phyloP scores from a whole-genome alignment of 2,329 filamentous ascomycete species.

The Epichloe glyceriae region DNA sequence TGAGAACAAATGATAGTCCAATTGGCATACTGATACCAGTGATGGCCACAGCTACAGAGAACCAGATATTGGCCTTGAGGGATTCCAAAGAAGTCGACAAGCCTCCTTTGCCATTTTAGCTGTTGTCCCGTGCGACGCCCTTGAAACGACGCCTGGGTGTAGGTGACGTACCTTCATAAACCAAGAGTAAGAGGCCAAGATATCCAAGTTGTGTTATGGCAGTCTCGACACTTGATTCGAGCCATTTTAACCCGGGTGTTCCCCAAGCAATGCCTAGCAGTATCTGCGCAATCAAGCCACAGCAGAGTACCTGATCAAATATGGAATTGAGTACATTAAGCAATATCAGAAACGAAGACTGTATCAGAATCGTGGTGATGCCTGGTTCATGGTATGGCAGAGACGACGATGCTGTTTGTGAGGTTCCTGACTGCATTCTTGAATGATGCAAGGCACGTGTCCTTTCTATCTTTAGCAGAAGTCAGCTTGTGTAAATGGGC shows the following conservation, averaged over 20 bases:
- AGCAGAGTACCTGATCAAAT: constrained; percentile 50
- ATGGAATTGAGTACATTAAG: constrained; percentile 45
- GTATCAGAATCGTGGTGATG: constrained; percentile 45
- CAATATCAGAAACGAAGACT: constrained; percentile 47
- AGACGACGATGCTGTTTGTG: background rate
- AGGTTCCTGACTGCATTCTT: background rate
- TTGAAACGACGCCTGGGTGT: no score
- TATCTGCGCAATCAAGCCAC: constrained; percentile 60
- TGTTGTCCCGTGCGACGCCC: background rate
- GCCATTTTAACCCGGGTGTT: constrained; percentile 48
- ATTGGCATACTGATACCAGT: constrained; percentile 55
- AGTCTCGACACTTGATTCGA: constrained; percentile 37
- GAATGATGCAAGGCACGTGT: no score
- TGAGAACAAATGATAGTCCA: constrained; percentile 49
- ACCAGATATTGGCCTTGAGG: constrained; percentile 44
- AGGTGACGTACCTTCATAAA: constrained; percentile 47
- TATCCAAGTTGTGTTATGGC: constrained; percentile 56
- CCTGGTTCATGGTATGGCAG: constrained; percentile 49
- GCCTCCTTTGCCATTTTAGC: constrained; percentile 31
- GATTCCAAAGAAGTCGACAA: constrained; percentile 24
- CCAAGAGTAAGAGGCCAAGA: constrained; percentile 56
- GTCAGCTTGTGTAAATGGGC: no score
- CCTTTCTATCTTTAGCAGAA: no score
- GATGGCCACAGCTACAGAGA: constrained; percentile 49
- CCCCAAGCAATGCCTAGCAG: constrained; percentile 60